phyloP scores from a whole-genome alignment of 192 early-diverging fungal species.

The Coemansia sp. region DNA sequence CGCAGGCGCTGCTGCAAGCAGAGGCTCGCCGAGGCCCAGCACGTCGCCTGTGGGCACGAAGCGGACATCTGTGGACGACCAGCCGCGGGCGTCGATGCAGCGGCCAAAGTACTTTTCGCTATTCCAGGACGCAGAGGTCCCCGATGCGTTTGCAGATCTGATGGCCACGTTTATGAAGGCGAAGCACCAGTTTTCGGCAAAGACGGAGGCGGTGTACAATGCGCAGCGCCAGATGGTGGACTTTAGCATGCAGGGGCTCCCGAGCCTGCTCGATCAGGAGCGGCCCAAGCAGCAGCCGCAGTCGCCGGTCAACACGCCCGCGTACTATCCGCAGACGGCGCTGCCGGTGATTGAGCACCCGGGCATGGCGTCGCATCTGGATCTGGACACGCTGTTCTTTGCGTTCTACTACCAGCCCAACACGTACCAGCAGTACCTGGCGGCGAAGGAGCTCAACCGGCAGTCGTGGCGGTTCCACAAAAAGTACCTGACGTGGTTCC shows the following conservation, averaged over 20 bases:
- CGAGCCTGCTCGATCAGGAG: slow-evolving; percentile 79
- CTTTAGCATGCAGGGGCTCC: slow-evolving; percentile 75
- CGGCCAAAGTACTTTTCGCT: slow-evolving; percentile 48
- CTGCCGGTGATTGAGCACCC: slow-evolving; percentile 78
- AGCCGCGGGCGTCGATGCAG: slow-evolving; percentile 30
- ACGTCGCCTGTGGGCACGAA: slow-evolving; percentile 49
- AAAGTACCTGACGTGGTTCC: slow-evolving; percentile 98
- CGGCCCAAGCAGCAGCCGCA: slow-evolving; percentile 56
- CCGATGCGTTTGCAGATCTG: slow-evolving; percentile 64
- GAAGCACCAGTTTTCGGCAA: slow-evolving; percentile 53
- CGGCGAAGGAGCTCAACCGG: slow-evolving; percentile 91
- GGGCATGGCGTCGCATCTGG: slow-evolving; percentile 84
- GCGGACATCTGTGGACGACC: slow-evolving; percentile 20
- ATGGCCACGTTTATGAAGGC: slow-evolving; percentile 64
- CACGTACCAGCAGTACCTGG: slow-evolving; percentile 95
- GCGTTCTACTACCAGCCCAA: slow-evolving; percentile 98
- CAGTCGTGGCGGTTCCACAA: slow-evolving; percentile 99
- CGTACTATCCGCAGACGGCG: slow-evolving; percentile 89
- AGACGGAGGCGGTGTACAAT: slow-evolving; percentile 9
- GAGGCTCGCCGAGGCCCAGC: slow-evolving; percentile 15
- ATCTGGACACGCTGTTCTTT: slow-evolving; percentile 94
- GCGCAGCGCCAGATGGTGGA: slow-evolving; percentile 73
- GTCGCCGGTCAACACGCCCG: slow-evolving; percentile 63
- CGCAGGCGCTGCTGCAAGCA: no score
- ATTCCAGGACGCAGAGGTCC: slow-evolving; percentile 51